Base-by-base conservation (phyloP, 495 filamentous ascomycete genomes). In the Pyrenula aspistea region DNA sequence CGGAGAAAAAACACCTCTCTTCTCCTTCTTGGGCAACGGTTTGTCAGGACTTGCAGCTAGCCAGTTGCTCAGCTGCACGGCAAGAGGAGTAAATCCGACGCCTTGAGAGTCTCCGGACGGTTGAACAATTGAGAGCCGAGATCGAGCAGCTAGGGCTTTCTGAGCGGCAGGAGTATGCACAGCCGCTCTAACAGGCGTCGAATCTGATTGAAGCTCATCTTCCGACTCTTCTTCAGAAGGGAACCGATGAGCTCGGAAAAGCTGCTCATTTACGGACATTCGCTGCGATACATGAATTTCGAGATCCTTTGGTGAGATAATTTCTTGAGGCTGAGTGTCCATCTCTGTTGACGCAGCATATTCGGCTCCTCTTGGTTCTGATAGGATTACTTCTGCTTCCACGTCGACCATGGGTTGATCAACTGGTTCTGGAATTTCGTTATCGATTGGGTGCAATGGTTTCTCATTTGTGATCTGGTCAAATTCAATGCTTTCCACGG, bases 1-100 rank as follows among this genome's bases (percentile, higher is more conserved):
- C 47, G 62, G 66, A 15, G 77, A 81, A 62, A 77, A 80, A 24
- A 77, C 68, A 48, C 68, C 74, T 53, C 63, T 63, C 54, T 62
- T 65, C 2, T 67, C 63, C 22, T 65, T 73, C 57, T 24, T 56
- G 50, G 61, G 67, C 57, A 67, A 67, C 12, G 61, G 63, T 61
- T 83, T 76, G 3, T 69, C 65, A 1, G 78, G 71, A 36, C 73
- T 77, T 47, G 62, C 73, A 50, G 82, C 74, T 56, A 75, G 74
- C 84, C 87, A 88, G 2, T 73, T 67, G 56, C 69, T 76, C 4
- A 89, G 66, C 57, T 84, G 78, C 8, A 74, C 65, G 21, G 82
- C 80, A 19, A 88, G 66, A 12, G 83, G 79, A 2, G 83, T 85
- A 52, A 87, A 83, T 15, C 78, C 79, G 42, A 81, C 56, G 31